These are phyloP conservation scores for Falciphora oryzae DNA, from an alignment of 2,329 filamentous ascomycete genomes.

Conservation along the genomic window DNA sequence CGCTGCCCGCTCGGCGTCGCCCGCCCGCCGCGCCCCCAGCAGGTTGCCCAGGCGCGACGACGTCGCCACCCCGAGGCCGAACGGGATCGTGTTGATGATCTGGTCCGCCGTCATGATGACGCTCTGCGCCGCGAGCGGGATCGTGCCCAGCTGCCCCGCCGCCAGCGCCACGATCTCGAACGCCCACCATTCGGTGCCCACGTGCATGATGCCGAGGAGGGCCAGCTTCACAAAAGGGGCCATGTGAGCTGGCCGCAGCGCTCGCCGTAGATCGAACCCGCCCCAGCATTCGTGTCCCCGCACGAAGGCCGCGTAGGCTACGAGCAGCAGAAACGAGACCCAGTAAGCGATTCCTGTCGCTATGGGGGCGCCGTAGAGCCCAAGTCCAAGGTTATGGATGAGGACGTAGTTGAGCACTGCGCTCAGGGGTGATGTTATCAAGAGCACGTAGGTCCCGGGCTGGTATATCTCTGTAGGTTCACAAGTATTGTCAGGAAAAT, in stretches of 20 bases:
- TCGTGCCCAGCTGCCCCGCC: conserved; percentile 72
- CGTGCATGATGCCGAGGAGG: conserved; percentile 70
- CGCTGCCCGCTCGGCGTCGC: conserved; percentile 63
- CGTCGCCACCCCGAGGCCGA: conserved; percentile 77
- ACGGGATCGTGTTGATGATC: conserved; percentile 78
- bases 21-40: conserved; percentile 60
- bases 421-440: conserved; percentile 79
- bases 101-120: conserved; percentile 90
- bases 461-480: conserved; percentile 56
- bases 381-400: conserved; percentile 64
- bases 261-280: conserved; percentile 57
- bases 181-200: conserved; percentile 92
- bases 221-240: conserved; percentile 69
- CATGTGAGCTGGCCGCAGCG: conserved; percentile 52
- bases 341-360: conserved; percentile 84
- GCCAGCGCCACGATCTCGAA: conserved; percentile 86
- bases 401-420: conserved; percentile 75
- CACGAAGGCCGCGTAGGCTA: conserved; percentile 67
- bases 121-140: conserved; percentile 74
- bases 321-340: conserved; percentile 71
- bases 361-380: conserved; percentile 72
- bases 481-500: conserved; percentile 9
- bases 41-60: conserved; percentile 75
- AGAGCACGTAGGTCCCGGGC: conserved; percentile 74
- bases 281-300: conserved; percentile 74